Conservation (phyloP, 495 filamentous ascomycete genomes). For the Parachaetomium inaequale region DNA sequence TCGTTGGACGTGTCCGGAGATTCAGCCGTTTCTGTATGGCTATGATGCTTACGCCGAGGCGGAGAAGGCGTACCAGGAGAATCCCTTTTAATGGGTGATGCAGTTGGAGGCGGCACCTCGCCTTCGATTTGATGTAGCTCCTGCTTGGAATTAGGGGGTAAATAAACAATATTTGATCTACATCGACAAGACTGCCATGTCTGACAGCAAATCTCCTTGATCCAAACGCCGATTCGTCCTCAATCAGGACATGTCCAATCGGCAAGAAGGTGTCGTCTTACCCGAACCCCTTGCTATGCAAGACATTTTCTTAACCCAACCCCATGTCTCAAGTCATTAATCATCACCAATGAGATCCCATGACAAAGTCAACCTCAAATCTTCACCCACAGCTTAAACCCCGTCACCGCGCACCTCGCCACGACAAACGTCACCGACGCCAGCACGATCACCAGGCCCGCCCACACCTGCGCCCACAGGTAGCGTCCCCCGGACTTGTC, state of each 20-base stretch:
- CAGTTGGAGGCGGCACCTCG: not conserved
- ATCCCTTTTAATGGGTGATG: constrained; percentile 33
- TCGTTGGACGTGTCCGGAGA: constrained; percentile 59
- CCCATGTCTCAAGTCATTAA: constrained; percentile 7
- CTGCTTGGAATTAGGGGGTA: not conserved
- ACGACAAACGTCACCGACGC: constrained; percentile 23
- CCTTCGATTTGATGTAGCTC: not conserved
- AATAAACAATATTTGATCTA: too few species aligned
- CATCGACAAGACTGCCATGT: too few species aligned
- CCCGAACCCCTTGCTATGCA: not conserved
- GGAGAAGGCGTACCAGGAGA: constrained; percentile 45
- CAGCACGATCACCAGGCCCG: constrained; percentile 34
- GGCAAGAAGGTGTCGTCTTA: not conserved
- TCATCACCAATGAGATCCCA: not conserved
- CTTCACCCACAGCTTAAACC: constrained; percentile 29
- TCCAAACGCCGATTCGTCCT: not conserved
- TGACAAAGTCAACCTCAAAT: constrained; percentile 23
- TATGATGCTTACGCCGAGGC: constrained; percentile 59
- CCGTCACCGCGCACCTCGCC: constrained; percentile 22
- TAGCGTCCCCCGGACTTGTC: constrained; percentile 35
- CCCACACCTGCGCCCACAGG: constrained; percentile 44
- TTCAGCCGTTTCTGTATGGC: constrained; percentile 59
- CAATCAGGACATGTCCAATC: not conserved
- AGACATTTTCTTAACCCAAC: not conserved
- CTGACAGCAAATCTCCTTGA: not conserved